phyloP scores from a whole-genome alignment of 306 rosid species.

The Vigna angularis region DNA sequence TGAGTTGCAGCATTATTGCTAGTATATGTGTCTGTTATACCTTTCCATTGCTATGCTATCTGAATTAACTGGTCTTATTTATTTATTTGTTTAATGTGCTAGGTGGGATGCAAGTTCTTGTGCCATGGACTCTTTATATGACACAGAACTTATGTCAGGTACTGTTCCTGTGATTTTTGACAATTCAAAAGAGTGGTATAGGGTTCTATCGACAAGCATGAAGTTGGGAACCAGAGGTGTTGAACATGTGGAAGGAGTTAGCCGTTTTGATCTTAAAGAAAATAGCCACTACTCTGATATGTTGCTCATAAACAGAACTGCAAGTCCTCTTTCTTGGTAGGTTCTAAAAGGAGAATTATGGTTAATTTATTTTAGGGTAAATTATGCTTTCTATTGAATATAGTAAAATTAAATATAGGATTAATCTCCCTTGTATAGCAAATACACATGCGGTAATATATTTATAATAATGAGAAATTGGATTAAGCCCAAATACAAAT shows the following conservation, averaged over 20 bases:
- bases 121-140: constrained; percentile 89
- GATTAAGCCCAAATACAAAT: too few species aligned
- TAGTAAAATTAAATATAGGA: too few species aligned
- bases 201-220: constrained; percentile 74
- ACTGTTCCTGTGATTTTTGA: constrained; percentile 89
- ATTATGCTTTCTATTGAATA: too few species aligned
- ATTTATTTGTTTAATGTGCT: background rate
- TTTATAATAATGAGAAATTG: too few species aligned
- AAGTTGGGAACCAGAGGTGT: constrained; percentile 81
- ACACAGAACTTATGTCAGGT: constrained; percentile 67
- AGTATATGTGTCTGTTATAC: background rate
- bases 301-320: constrained; percentile 79
- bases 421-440: too few species aligned
- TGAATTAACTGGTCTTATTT: constrained; percentile 36
- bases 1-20: constrained; percentile 43
- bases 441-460: too few species aligned
- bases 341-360: background rate
- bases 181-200: constrained; percentile 85
- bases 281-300: constrained; percentile 66
- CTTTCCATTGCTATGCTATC: background rate
- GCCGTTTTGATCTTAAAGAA: constrained; percentile 69
- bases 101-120: constrained; percentile 90
- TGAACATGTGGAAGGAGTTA: constrained; percentile 69
- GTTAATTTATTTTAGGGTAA: constrained; percentile 3
- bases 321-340: constrained; percentile 32